phyloP scores from a whole-genome alignment of 129 eudicot species.

The Centrapalus pauciflorus region DNA sequence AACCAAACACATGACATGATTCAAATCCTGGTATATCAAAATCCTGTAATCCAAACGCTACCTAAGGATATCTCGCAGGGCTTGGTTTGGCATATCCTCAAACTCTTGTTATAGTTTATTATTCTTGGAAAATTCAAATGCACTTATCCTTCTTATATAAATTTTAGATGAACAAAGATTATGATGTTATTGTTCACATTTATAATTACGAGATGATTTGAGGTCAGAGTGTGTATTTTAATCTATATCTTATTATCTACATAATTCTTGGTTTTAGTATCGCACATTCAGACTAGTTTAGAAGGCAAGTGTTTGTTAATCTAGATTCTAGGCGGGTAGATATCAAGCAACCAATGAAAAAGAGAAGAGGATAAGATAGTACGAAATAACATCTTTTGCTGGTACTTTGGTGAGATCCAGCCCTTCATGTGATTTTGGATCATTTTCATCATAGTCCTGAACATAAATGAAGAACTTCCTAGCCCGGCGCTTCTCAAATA shows the following conservation, averaged over 20 bases:
- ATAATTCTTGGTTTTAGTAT: no score
- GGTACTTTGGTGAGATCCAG: slow-evolving; percentile 58
- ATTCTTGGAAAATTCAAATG: background rate
- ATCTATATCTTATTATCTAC: no score
- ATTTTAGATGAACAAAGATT: background rate
- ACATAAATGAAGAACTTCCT: slow-evolving; percentile 64
- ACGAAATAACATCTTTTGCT: slow-evolving; percentile 68
- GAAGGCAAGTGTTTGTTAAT: background rate
- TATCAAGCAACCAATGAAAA: background rate
- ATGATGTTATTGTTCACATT: background rate
- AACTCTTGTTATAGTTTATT: background rate
- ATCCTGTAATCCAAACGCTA: no score
- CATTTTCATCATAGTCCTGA: slow-evolving; percentile 55
- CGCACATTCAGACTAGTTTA: no score
- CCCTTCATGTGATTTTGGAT: slow-evolving; percentile 62
- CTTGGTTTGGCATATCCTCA: background rate
- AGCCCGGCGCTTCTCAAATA: slow-evolving; percentile 63
- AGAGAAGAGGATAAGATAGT: slow-evolving; percentile 21
- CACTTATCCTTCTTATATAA: background rate
- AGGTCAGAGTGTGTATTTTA: background rate
- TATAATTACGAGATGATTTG: background rate
- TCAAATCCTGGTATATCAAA: no score
- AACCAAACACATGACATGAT: no score
- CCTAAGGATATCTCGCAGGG: background rate
- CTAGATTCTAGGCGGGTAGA: background rate